Base-by-base conservation (phyloP, 1,139 yeast species). In the Hyphopichia wangnamkhiaoensis region DNA sequence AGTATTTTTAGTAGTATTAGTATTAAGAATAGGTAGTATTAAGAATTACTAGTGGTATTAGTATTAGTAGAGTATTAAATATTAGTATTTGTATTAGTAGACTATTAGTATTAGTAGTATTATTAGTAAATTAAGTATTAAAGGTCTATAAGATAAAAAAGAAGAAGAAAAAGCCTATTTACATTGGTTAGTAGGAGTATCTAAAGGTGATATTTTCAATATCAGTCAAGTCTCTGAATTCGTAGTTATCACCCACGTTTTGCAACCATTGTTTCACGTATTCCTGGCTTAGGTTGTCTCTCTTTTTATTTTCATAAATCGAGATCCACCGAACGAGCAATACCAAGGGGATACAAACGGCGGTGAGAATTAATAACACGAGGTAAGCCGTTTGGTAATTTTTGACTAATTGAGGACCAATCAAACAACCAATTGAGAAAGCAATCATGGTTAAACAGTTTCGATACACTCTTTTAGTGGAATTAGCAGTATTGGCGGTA, bases 371-470 rank as follows among this genome's bases (percentile, higher is more conserved):
- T 36, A 68, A 53, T 33, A 68, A 55, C 2, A 64, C 56, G 10
- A 65, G 58, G 39, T 68, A 67, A 3, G 75, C 75, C 1, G 70
- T 63, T 8, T 50, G 48, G 44, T 67, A 69, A 3, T 58, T 57
- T 40, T 61, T 63, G 45, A 68, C 68, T 21, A 68, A 42, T 45
- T 68, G 74, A 1, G 74, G 74, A 0, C 73, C 74, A 38, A 68
- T 65, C 13, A 68, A 52, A 35, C 63, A 54, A 1, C 69, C 72
- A 13, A 64, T 46, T 3, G 72, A 61, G 38, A 65, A 66, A 19
- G 63, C 64, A 38, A 65, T 55, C 72, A 63, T 61, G 0, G 65
- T 60, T 37, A 56, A 42, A 24, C 63, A 61, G 43, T 59, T 61
- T 33, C 68, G 47, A 21, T 56, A 48, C 24, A 63, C 49, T 42